Base-by-base conservation (phyloP, 1,284 basidiomycete genomes). In the Grifola frondosa region DNA sequence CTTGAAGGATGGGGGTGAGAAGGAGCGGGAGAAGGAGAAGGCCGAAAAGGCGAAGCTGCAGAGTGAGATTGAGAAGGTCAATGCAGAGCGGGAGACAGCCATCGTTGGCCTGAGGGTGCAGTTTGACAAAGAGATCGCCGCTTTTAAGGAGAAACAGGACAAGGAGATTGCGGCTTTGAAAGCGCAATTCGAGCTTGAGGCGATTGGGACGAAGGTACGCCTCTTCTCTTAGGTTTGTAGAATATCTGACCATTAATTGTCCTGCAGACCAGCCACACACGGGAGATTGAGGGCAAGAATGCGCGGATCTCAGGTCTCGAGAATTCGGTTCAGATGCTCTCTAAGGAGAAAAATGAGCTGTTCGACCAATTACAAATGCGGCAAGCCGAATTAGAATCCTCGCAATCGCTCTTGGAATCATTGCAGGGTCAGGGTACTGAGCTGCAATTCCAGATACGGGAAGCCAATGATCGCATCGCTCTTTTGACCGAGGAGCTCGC, bases 311-410 rank as follows among this genome's bases (percentile, higher is more conserved):
- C 75, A 2, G 69, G 78, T 5, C 75, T 97, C 22, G 88, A 95
- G 59, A 68, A 70, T 25, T 84, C 81, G 1, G 71, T 91, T 15
- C 77, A 79, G 48, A 78, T 74, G 20, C 71, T 94, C 11, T 77
- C 79, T 7, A 63, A 70, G 20, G 88, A 91, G 59, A 93, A 92
- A 54, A 82, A 83, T 52, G 62, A 71, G 13, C 77, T 91, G 44
- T 97, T 96, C 59, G 88, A 92, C 50, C 81, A 88, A 46, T 71
- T 91, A 5, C 91, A 97, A 65, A 58, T 87, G 30, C 84, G 88
- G 20, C 90, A 95, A 61, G 91, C 88, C 11, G 92, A 97, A 58
- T 65, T 88, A 12, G 94, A 97, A 66, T 85, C 87, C 0, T 80
- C 84, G 1, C 81, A 86, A 47, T 79, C 78, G 3, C 81, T 87